Base-by-base conservation (phyloP, 75 land plant species). In the Selaginella tamariscina region DNA sequence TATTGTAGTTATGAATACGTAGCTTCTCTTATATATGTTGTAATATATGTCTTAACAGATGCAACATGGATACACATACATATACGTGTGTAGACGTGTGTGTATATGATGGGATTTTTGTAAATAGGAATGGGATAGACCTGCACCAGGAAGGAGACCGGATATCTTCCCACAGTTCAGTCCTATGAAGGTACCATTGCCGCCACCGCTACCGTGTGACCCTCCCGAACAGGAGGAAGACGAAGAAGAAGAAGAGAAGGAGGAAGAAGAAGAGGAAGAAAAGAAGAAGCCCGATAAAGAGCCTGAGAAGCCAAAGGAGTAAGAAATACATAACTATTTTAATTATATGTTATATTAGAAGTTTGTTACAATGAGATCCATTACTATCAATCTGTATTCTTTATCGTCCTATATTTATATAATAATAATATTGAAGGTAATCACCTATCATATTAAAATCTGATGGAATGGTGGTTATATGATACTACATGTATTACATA, bases 151-250 rank as follows among this genome's bases (percentile, higher is more conserved):
- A 1, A 67, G 98, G 59, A 78, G 89, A 70, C 86, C 94, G 13
- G 98, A 89, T 71, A 86, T 93, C 31, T 86, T 89, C 65, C 98
- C 98, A 0, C 84, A 93, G 55, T 93, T 93, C 68, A 86, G 95
- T 71, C 98, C 98, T 0, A 88, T 88, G 98, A 93, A 89, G 73
- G 86, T 90, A 27, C 98, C 95, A 63, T 71, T 93, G 67, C 98
- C 98, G 15, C 81, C 85, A 0, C 98, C 98, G 23, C 28, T 87
- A 70, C 94, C 94, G 2, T 68, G 69, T n/a, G 94, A 88, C 62
- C 98, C 98, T 69, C 94, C 91, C 2, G 79, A 78, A 33, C 86
- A 85, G 73, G 91, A 85, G 39, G 97, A 91, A n/a, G 93, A 88
- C 29, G 88, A 84, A 2, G 93, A 86, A 65, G 97, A 88, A 32